phyloP scores from a whole-genome alignment of 169 alveolate species.

The Blepharisma undulans region DNA sequence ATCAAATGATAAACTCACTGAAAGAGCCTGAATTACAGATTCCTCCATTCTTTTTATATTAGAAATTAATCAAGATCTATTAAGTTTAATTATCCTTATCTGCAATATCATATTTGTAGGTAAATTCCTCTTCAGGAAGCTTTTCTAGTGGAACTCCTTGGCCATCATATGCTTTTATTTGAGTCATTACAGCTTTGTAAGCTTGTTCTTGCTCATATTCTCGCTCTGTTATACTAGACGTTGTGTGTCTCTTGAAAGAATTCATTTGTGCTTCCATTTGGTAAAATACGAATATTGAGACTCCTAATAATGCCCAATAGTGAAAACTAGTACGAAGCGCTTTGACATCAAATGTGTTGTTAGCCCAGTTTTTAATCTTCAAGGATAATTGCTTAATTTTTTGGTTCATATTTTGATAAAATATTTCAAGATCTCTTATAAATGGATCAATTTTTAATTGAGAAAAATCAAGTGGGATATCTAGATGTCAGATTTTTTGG shows the following conservation, averaged over 20 bases:
- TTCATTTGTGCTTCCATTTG: conserved; percentile 8
- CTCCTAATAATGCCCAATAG: neutral
- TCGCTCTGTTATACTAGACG: neutral
- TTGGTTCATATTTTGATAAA: neutral
- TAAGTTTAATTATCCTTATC: neutral
- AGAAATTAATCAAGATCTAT: neutral
- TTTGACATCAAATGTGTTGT: neutral
- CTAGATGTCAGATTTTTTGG: neutral
- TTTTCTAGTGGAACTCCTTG: neutral
- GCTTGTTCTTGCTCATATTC: neutral
- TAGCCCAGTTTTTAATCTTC: conserved; percentile 3
- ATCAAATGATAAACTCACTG: neutral
- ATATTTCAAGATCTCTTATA: neutral
- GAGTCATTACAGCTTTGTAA: neutral
- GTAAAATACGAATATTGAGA: neutral
- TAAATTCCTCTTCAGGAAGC: neutral
- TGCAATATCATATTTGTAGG: neutral
- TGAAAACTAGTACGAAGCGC: neutral
- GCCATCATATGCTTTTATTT: neutral
- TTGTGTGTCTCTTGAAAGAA: neutral
- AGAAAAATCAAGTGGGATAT: neutral
- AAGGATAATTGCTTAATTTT: neutral
- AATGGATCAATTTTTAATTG: neutral
- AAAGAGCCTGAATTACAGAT: neutral
- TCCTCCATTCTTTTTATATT: neutral